These are phyloP conservation scores for Durio zibethinus DNA, from an alignment of 345 rosid genomes.

Conservation along the genomic window DNA sequence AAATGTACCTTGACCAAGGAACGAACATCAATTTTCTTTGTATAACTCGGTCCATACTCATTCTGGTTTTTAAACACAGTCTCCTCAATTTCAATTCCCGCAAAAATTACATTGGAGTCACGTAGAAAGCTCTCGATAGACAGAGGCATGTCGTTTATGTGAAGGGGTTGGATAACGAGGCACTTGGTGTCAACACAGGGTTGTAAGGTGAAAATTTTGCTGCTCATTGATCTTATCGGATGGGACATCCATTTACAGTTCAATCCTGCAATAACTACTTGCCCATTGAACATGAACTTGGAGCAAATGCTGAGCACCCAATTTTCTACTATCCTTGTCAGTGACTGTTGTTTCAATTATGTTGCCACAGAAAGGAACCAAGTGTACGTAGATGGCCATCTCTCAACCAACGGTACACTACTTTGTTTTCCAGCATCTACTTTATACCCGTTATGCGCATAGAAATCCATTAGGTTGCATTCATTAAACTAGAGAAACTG, in stretches of 20 bases:
- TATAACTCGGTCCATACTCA: constrained; percentile 23
- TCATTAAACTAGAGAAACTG: neutral
- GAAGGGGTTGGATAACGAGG: constrained; percentile 20
- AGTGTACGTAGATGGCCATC: neutral
- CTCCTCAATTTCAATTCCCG: constrained; percentile 28
- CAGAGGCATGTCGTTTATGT: constrained; percentile 15
- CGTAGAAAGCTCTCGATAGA: constrained; percentile 13
- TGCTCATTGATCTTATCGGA: constrained; percentile 11
- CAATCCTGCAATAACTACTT: constrained; percentile 23
- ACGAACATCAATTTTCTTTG: constrained; percentile 18
- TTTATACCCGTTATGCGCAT: neutral
- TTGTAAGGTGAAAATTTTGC: constrained; percentile 23
- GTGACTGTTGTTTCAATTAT: constrained; percentile 14
- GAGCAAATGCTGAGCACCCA: constrained; percentile 14
- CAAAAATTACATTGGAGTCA: constrained; percentile 14
- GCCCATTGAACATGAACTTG: neutral
- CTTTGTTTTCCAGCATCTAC: neutral
- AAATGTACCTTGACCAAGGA: constrained; percentile 17
- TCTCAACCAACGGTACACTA: neutral
- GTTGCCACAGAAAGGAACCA: constrained; percentile 19
- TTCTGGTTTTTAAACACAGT: constrained; percentile 10
- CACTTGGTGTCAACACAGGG: constrained; percentile 31
- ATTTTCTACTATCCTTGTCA: neutral
- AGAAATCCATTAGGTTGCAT: neutral
- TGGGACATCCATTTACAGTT: constrained; percentile 33